Base-by-base conservation (phyloP, 441 rosid species). In the Mallotus japonicus region DNA sequence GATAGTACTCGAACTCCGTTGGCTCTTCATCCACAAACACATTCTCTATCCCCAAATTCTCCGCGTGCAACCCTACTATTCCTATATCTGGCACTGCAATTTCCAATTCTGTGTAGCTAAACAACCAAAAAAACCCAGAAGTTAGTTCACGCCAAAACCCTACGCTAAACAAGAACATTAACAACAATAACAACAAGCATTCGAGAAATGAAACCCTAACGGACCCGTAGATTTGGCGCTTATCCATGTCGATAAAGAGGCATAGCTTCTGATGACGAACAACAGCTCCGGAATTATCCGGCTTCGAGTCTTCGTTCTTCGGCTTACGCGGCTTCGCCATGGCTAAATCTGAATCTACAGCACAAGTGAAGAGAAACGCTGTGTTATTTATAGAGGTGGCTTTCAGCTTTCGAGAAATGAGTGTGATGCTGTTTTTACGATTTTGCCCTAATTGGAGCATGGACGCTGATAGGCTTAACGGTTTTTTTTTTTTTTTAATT, bases 281-380 rank as follows among this genome's bases (percentile, higher is more conserved):
- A 22, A 88, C 83, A 37, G 95, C 97, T 66, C 92, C 92, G 34
- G 97, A 81, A 79, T 85, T 82, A 20, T 88, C 96, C 59, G 89
- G 84, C 81, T 88, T 83, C 55, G 92, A 62, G 47, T 88, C 97
- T 55, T 92, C 98, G 80, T 70, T 85, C 86, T 86, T 95, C 75
- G 90, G 87, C 84, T 91, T 95, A 17, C 97, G 89, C 76, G 93
- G 90, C 81, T 92, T 95, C 40, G 97, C 98, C 99, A 95, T 95
- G 69, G 78, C 80, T 53, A 24, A 44, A 8, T 19, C 28, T 63
- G 32, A 28, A 28, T 28, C 32, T 2, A 28, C 1, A 28, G 32
- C 3, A 28, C 32, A 28, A 2, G 2, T 28, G 32, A 28, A 28
- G 32, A 28, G 32, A 28, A 1, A 28, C 32, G 32, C 32, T 28